A percentile compares a stretch with the other conserved stretches of the same genome.
These are phyloP conservation scores for Claviceps purpurea DNA, from an alignment of 2,329 filamentous ascomycete species.

Conservation along the genomic window DNA sequence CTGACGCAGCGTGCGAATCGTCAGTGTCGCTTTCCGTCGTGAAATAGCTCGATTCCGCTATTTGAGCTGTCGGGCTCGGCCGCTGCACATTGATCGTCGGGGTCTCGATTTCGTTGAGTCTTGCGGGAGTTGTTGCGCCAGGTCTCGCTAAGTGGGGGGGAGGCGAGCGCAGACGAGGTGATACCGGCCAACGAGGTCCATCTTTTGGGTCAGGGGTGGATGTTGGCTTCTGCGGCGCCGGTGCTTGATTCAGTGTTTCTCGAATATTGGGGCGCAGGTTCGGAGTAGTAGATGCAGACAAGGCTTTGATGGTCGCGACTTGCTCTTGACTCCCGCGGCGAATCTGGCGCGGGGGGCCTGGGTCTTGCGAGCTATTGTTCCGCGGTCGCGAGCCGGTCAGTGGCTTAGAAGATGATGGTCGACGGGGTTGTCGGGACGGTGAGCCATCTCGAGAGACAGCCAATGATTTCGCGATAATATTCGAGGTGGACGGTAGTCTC, in stretches of 20 bases:
- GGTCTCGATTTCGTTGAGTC: slow-evolving; percentile 35
- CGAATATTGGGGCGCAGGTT: slow-evolving; percentile 46
- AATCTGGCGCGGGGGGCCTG: slow-evolving; percentile 44
- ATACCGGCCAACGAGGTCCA: slow-evolving; percentile 61
- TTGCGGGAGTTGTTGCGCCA: slow-evolving; percentile 26
- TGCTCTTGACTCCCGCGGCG: slow-evolving; percentile 43
- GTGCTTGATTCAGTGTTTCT: slow-evolving; percentile 48
- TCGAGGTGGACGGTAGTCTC: slow-evolving; percentile 23
- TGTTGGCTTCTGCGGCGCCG: slow-evolving; percentile 50
- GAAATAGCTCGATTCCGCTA: slow-evolving; percentile 22
- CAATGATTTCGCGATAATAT: slow-evolving; percentile 23
- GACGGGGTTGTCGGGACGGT: slow-evolving; percentile 27
- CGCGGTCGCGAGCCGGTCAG: slow-evolving; percentile 38
- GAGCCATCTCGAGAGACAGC: slow-evolving; percentile 33
- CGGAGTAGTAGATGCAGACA: slow-evolving; percentile 56
- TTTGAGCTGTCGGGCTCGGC: slow-evolving; percentile 32
- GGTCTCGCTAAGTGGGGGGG: slow-evolving; percentile 44
- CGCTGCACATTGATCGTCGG: slow-evolving; percentile 41
- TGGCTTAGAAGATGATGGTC: slow-evolving; percentile 21
- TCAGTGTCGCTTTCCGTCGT: slow-evolving; percentile 40
- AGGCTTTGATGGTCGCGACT: slow-evolving; percentile 49
- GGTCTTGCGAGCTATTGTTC: slow-evolving; percentile 51
- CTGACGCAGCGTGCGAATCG: slow-evolving; percentile 32
- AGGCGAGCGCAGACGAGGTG: slow-evolving; percentile 64
- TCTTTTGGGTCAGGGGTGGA: slow-evolving; percentile 37